Evolutionary conservation across 2,329 filamentous ascomycete species (phyloP).

Genomic region (Pezicula neosporulosa): DNA sequence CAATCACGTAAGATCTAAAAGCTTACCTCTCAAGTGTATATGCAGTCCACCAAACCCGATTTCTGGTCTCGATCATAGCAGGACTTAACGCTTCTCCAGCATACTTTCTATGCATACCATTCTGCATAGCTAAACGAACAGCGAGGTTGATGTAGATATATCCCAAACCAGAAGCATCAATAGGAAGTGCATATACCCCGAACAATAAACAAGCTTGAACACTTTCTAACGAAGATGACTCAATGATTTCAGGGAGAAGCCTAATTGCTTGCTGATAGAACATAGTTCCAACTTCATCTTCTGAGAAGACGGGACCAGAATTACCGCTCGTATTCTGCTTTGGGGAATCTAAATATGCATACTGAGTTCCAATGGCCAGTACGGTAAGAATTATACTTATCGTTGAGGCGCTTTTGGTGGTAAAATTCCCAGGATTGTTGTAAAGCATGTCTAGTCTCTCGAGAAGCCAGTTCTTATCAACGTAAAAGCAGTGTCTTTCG

Average conservation of each 20-base stretch:
- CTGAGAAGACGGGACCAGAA: neutral
- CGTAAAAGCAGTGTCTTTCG: conserved; percentile 45
- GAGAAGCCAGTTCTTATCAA: conserved; percentile 40
- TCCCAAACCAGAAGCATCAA: conserved; percentile 52
- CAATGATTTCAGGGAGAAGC: conserved; percentile 53
- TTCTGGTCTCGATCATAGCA: conserved; percentile 47
- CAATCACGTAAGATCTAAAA: neutral
- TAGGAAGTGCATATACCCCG: conserved; percentile 50
- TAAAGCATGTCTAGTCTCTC: conserved; percentile 39
- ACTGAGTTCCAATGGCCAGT: conserved; percentile 48
- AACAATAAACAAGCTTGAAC: conserved; percentile 55
- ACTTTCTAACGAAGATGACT: conserved; percentile 51
- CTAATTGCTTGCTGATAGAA: conserved; percentile 54
- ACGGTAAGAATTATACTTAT: conserved; percentile 44
- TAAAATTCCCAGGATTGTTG: conserved; percentile 14
- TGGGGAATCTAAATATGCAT: conserved; percentile 41
- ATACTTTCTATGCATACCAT: conserved; percentile 55
- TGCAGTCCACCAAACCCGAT: conserved; percentile 46
- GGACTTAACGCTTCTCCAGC: conserved; percentile 43
- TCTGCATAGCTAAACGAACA: conserved; percentile 54
- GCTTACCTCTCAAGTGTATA: conserved; percentile 53
- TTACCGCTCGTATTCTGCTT: neutral
- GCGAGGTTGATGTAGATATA: conserved; percentile 55
- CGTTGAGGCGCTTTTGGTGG: conserved; percentile 37
- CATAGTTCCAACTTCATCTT: conserved; percentile 48